phyloP scores from a whole-genome alignment of 2,329 filamentous ascomycete species.

The Aureobasidium sp. region DNA sequence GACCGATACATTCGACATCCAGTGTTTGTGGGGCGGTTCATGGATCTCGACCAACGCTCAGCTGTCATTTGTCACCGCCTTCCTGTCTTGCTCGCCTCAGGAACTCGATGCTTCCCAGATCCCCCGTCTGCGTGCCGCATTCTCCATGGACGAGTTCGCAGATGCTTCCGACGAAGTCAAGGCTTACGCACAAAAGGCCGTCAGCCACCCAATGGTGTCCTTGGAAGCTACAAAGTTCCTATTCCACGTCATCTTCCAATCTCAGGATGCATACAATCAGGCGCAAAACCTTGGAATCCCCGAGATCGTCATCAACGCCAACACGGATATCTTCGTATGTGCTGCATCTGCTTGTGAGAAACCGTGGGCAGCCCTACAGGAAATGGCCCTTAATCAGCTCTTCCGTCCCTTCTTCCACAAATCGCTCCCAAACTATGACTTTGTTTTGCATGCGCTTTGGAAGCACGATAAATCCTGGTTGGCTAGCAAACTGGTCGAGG shows the following conservation, averaged over 20 bases:
- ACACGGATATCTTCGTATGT: conserved; percentile 70
- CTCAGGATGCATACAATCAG: conserved; percentile 47
- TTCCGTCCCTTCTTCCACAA: conserved; percentile 80
- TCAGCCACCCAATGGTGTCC: conserved; percentile 81
- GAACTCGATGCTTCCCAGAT: conserved; percentile 79
- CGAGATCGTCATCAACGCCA: conserved; percentile 56
- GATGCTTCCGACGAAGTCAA: conserved; percentile 52
- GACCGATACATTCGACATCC: conserved; percentile 65
- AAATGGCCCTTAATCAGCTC: conserved; percentile 65
- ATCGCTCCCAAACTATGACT: conserved; percentile 67
- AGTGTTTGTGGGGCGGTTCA: conserved; percentile 68
- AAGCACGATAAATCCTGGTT: conserved; percentile 85
- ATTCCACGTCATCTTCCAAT: conserved; percentile 53
- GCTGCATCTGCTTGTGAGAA: conserved; percentile 69
- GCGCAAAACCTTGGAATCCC: conserved; percentile 50
- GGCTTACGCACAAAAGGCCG: conserved; percentile 54
- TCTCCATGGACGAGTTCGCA: conserved; percentile 56
- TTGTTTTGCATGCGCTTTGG: conserved; percentile 88
- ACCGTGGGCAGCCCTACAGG: conserved; percentile 66
- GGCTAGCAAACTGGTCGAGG: conserved; percentile 66
- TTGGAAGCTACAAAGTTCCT: conserved; percentile 67
- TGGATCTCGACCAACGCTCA: conserved; percentile 86
- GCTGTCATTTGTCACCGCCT: conserved; percentile 86
- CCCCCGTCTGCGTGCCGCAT: conserved; percentile 69
- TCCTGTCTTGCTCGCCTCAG: conserved; percentile 64